phyloP scores from a whole-genome alignment of 768 basidiomycete species.

The Boletus bicolor region DNA sequence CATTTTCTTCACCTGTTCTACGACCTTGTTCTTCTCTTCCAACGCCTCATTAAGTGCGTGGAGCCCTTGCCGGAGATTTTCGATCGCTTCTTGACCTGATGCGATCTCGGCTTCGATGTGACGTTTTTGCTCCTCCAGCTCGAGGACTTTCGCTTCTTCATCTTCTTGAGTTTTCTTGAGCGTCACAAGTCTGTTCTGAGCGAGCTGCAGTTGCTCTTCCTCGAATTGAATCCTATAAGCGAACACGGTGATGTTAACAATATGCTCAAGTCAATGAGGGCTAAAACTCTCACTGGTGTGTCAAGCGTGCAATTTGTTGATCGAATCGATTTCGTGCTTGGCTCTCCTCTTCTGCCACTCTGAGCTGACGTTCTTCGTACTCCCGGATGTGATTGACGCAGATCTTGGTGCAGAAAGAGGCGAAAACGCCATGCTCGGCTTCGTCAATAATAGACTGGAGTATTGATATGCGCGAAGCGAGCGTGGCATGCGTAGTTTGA shows the following conservation, averaged over 20 bases:
- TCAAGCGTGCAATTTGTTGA: conserved; percentile 80
- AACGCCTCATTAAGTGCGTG: conserved; percentile 56
- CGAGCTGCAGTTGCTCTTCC: conserved; percentile 63
- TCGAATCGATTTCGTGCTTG: conserved; percentile 80
- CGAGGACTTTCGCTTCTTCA: conserved; percentile 53
- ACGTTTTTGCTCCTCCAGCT: conserved; percentile 52
- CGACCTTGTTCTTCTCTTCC: conserved; percentile 68
- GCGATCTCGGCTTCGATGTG: conserved; percentile 58
- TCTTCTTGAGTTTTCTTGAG: conserved; percentile 50
- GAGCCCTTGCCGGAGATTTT: conserved; percentile 58
- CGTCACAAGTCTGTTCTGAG: conserved; percentile 57
- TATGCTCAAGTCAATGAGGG: not conserved
- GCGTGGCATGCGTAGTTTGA: conserved; percentile 46
- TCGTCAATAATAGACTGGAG: conserved; percentile 59
- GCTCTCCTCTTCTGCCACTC: conserved; percentile 83
- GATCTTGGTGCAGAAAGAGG: conserved; percentile 74
- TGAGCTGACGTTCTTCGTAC: conserved; percentile 90
- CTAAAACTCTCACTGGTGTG: conserved; percentile 65
- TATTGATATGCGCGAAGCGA: conserved; percentile 53
- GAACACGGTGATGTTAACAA: conserved; percentile 4
- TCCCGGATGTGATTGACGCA: conserved; percentile 81
- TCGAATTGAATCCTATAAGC: conserved; percentile 72
- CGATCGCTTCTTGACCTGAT: conserved; percentile 52
- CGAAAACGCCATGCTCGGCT: conserved; percentile 81
- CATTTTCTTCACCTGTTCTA: conserved; percentile 74